Evolutionary conservation across 139 green algal genomes (phyloP), one percentile per base, ranked within the genome.

Genomic region (Micractinium conductrix): DNA sequence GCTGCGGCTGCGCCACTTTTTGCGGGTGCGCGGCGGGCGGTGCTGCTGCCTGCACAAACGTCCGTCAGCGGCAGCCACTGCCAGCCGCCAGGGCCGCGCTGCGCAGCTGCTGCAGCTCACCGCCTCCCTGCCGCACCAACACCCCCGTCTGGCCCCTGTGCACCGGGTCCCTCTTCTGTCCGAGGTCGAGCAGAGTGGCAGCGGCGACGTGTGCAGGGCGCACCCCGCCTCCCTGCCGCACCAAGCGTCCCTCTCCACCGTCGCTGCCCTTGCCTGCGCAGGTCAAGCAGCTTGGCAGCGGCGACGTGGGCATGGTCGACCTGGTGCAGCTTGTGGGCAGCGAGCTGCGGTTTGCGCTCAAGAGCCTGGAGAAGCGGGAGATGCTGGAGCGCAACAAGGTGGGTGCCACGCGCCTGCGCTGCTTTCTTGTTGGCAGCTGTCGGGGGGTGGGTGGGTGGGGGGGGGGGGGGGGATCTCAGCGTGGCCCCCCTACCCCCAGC

Each of bases 311-410:
- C 62, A 91, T 96, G 70, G 97, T 99, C 42, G 96, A 99, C 87
- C 90, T 99, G 78, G 97, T 99, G 53, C 83, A 97, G 87, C 91
- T 99, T 53, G 85, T 44, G n/a, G 86, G 70, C 42, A 45, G 55
- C 35, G 9, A 22, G 71, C 74, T 40, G 79, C 84, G 80, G 84
- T 98, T 96, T 84, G 95, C 95, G 8, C 96, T 98, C 93, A 98
- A 98, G 91, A 95, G 92, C 19, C 92, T 99, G 85, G 93, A 98
- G 89, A 99, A 99, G 93, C 90, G 91, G 73, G 96, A 99, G 89
- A 99, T 99, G 94, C 81, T 97, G 69, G 97, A 99, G 75, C 60
- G 87, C 21, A 90, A 90, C 78, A 90, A 90, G 72, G 86, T 87
- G 74, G 33, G 79, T 40, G 28, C 55, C 12, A 58, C 12, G 48